Evolutionary conservation across 371 early-diverging fungal genomes (phyloP).

Genomic region (Phascolomyces articulosus): DNA sequence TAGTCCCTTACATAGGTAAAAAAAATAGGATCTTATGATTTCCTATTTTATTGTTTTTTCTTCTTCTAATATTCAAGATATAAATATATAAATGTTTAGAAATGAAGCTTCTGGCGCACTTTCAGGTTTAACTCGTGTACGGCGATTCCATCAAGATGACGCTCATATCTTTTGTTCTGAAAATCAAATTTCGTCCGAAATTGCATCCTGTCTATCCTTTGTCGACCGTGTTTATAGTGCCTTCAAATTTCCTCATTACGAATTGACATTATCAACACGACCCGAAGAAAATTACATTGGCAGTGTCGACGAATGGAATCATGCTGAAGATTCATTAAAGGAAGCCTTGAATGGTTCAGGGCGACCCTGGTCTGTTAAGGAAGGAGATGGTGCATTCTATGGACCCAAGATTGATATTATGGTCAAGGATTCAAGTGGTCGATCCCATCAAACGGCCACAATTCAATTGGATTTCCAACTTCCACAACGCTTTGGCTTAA

Average conservation of each 20-base stretch:
- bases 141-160: slow-evolving; percentile 98
- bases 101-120: slow-evolving; percentile 95
- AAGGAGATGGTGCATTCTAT: slow-evolving; percentile 99
- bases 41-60: background rate
- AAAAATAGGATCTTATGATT: background rate
- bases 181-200: slow-evolving; percentile 81
- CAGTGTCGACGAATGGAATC: slow-evolving; percentile 89
- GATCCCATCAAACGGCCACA: slow-evolving; percentile 98
- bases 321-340: slow-evolving; percentile 86
- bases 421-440: slow-evolving; percentile 92
- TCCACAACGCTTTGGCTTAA: slow-evolving; percentile 88
- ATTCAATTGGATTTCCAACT: slow-evolving; percentile 98
- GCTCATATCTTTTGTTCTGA: slow-evolving; percentile 95
- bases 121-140: slow-evolving; percentile 92
- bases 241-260: slow-evolving; percentile 83
- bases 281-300: slow-evolving; percentile 95
- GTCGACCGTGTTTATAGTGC: slow-evolving; percentile 87
- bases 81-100: slow-evolving; percentile 28
- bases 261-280: slow-evolving; percentile 93
- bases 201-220: slow-evolving; percentile 83
- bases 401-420: slow-evolving; percentile 99
- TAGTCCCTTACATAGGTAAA: slow-evolving; percentile 88
- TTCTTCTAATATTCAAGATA: background rate
- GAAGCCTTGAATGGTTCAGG: slow-evolving; percentile 82
- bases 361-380: slow-evolving; percentile 88